Percentiles rank a stretch among this genome's conserved stretches.
These are phyloP conservation scores for Ordospora colligata DNA, from an alignment of 371 early-diverging fungal species.

Conservation along the genomic window DNA sequence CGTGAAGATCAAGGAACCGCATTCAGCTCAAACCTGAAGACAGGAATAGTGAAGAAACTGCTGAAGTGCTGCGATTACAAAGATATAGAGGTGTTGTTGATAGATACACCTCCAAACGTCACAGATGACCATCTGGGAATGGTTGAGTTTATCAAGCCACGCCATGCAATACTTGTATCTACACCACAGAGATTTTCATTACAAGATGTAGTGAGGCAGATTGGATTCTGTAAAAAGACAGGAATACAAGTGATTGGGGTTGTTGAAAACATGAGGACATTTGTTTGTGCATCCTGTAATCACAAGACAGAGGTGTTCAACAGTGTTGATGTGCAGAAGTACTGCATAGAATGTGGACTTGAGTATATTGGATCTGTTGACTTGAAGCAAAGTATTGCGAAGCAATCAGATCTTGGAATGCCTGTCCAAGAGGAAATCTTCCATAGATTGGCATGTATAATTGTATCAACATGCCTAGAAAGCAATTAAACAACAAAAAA, in stretches of 20 bases:
- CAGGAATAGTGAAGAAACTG: slow-evolving; percentile 14
- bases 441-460: neutral
- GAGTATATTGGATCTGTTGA: slow-evolving; percentile 40
- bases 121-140: slow-evolving; percentile 60
- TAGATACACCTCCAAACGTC: slow-evolving; percentile 62
- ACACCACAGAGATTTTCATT: slow-evolving; percentile 58
- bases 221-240: slow-evolving; percentile 58
- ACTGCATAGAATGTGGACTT: slow-evolving; percentile 17
- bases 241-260: slow-evolving; percentile 51
- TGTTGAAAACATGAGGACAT: slow-evolving; percentile 60
- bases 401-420: slow-evolving; percentile 32
- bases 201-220: slow-evolving; percentile 55
- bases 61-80: slow-evolving; percentile 24
- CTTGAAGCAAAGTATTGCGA: slow-evolving; percentile 29
- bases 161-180: slow-evolving; percentile 47
- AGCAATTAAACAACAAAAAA: too few species aligned
- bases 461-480: too few species aligned
- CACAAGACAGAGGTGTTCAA: slow-evolving; percentile 32
- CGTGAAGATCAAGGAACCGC: neutral
- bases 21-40: slow-evolving; percentile 25
- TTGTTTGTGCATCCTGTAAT: slow-evolving; percentile 42
- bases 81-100: slow-evolving; percentile 46
- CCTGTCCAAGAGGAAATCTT: neutral
- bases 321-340: slow-evolving; percentile 26
- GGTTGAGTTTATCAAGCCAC: slow-evolving; percentile 35